Evolutionary conservation across 257 asterid species (phyloP).

Genomic region (Solanum virginianum): DNA sequence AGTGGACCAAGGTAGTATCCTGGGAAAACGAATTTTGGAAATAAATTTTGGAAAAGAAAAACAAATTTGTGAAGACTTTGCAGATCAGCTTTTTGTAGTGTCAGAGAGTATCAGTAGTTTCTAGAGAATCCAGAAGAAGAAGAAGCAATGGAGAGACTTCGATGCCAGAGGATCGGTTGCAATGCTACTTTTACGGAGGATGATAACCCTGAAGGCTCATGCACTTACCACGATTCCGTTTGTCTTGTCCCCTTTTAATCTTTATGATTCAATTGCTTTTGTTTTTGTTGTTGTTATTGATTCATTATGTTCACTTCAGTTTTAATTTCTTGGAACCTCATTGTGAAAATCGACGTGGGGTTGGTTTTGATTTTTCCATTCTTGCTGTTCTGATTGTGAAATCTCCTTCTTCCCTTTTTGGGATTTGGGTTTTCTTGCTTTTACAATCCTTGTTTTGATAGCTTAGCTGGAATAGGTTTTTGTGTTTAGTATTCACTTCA

Average conservation of each 20-base stretch:
- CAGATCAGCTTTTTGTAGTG: neutral
- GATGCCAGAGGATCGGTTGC: slow-evolving; percentile 87
- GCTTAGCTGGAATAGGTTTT: neutral
- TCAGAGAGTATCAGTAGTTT: neutral
- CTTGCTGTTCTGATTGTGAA: neutral
- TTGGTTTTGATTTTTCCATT: neutral
- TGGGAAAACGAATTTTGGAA: neutral
- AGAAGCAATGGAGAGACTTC: slow-evolving; percentile 53
- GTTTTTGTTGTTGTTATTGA: neutral
- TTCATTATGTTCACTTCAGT: neutral
- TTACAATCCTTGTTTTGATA: neutral
- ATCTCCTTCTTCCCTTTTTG: too few relatives aligned
- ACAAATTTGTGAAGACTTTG: neutral
- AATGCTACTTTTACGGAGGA: slow-evolving; percentile 54
- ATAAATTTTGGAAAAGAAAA: neutral
- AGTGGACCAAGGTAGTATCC: neutral
- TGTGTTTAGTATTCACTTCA: neutral
- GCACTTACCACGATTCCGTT: slow-evolving; percentile 63
- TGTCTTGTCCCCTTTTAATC: neutral
- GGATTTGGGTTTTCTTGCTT: too few relatives aligned
- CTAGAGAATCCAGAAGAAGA: neutral
- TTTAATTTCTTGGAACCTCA: neutral
- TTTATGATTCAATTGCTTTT: neutral
- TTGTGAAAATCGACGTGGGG: neutral
- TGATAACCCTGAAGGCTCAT: slow-evolving; percentile 56